A percentile compares a stretch with the other conserved stretches of the same genome.
Evolutionary conservation across 2,329 filamentous ascomycete species (phyloP).

Genomic region (Trichoderma lentiforme): DNA sequence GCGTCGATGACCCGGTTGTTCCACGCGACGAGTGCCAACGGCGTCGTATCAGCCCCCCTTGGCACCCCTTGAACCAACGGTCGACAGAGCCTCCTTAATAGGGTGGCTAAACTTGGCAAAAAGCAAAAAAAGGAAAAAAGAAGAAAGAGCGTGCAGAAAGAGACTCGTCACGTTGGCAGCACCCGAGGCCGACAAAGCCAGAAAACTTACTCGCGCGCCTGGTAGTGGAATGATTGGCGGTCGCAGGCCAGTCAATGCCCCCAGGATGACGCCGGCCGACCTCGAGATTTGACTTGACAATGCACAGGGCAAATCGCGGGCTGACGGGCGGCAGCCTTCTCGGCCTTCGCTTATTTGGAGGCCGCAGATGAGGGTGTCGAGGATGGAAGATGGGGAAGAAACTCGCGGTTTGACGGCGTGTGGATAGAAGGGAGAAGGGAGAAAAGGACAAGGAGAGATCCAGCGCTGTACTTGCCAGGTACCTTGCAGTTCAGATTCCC

Average conservation of each 20-base stretch:
- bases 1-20: slow-evolving; percentile 13
- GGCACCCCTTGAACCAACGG: slow-evolving; percentile 5
- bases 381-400: background rate
- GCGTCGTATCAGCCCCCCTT: slow-evolving; percentile 9
- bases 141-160: background rate
- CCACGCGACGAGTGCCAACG: slow-evolving; percentile 17
- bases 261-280: background rate
- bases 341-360: background rate
- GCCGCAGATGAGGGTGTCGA: background rate
- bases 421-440: background rate
- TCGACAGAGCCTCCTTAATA: slow-evolving; percentile 4
- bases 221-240: background rate
- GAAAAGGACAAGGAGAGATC: background rate
- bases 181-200: background rate
- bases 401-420: background rate
- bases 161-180: background rate
- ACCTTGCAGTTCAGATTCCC: background rate
- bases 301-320: background rate
- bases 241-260: background rate
- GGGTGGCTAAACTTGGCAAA: background rate
- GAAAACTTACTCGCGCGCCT: slow-evolving; percentile 8
- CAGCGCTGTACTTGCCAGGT: background rate
- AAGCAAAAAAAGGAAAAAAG: background rate
- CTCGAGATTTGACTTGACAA: background rate
- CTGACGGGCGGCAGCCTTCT: background rate